Evolutionary conservation across 225 moss, liverwort and hornwort genomes (phyloP).

Genomic region (Thuidium tamariscinum): DNA sequence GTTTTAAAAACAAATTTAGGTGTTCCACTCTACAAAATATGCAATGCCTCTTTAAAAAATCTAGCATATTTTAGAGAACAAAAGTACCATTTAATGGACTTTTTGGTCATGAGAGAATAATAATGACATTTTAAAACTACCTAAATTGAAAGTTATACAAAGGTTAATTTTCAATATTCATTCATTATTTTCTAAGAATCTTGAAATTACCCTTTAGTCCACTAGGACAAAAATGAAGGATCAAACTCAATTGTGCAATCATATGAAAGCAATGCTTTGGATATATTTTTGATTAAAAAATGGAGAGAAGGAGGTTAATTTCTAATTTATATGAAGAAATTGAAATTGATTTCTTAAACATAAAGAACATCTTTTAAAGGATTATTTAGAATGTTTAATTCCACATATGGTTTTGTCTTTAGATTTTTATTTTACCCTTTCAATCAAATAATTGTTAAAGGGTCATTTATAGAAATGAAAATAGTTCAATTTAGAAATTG

Average conservation of each 20-base stretch:
- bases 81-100: fast-evolving
- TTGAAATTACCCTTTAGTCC: neutral
- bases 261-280: neutral
- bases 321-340: no score
- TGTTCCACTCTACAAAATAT: fast-evolving
- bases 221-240: neutral
- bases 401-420: no score
- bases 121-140: neutral
- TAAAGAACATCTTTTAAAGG: no score
- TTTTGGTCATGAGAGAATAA: neutral
- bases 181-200: neutral
- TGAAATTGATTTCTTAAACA: no score
- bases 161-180: neutral
- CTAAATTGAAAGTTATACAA: neutral
- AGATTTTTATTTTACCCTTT: no score
- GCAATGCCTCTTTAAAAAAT: neutral
- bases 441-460: no score
- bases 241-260: fast-evolving
- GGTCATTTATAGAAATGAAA: no score
- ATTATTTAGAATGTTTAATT: no score
- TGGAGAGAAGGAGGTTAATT: neutral
- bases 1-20: no score
- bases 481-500: fast-evolving
- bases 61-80: neutral
- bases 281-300: neutral